phyloP scores from a whole-genome alignment of 306 rosid genomes.

The Cercis canadensis region DNA sequence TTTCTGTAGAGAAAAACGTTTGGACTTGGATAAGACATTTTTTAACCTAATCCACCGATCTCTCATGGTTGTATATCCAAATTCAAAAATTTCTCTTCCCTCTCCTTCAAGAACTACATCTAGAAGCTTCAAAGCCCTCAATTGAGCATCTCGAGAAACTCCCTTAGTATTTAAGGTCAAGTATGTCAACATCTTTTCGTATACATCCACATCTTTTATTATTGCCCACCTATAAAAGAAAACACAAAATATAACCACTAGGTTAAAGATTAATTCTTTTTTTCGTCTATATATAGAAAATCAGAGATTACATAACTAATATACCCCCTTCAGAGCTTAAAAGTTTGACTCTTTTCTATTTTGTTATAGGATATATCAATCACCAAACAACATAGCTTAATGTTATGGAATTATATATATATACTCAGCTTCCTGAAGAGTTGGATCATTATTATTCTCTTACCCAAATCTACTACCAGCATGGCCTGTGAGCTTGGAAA shows the following conservation, averaged over 20 bases:
- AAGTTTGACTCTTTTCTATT: too few relatives aligned
- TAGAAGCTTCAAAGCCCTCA: constrained; percentile 43
- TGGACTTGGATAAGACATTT: constrained; percentile 33
- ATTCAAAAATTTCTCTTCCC: constrained; percentile 38
- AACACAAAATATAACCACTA: too few relatives aligned
- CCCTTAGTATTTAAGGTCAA: background rate
- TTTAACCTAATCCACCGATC: constrained; percentile 42
- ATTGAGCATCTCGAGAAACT: constrained; percentile 43
- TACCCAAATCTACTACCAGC: constrained; percentile 62
- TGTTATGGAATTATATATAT: too few relatives aligned
- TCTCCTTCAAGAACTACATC: constrained; percentile 12
- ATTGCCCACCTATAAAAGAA: constrained; percentile 52
- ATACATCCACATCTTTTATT: constrained; percentile 41
- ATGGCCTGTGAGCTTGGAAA: constrained; percentile 66
- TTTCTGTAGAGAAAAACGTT: constrained; percentile 57
- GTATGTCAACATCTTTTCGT: constrained; percentile 35
- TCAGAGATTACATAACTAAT: too few relatives aligned
- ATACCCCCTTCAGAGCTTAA: too few relatives aligned
- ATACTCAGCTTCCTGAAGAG: too few relatives aligned
- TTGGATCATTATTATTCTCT: background rate
- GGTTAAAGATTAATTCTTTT: too few relatives aligned
- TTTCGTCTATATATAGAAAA: too few relatives aligned
- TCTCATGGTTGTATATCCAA: constrained; percentile 35
- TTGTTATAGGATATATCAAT: too few relatives aligned
- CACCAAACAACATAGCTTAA: too few relatives aligned